These are phyloP conservation scores for Kodamaea anthophila DNA, from an alignment of 1,139 yeast species.

Conservation along the genomic window DNA sequence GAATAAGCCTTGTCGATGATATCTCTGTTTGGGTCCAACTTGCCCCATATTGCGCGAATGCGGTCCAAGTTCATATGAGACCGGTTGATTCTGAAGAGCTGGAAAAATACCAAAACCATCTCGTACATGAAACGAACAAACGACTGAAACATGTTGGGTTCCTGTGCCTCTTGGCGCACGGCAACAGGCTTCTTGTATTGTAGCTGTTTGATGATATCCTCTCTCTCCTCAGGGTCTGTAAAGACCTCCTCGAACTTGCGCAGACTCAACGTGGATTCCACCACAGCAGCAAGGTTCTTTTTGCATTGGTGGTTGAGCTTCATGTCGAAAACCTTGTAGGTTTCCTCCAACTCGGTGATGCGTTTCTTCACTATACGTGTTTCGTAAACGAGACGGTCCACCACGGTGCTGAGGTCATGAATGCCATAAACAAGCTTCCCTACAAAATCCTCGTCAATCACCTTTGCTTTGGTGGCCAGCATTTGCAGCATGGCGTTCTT, in stretches of 20 bases:
- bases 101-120: slow-evolving; percentile 25
- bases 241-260: slow-evolving; percentile 29
- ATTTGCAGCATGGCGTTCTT: slow-evolving; percentile 26
- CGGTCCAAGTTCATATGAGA: slow-evolving; percentile 42
- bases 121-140: slow-evolving; percentile 28
- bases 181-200: slow-evolving; percentile 1
- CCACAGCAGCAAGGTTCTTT: slow-evolving; percentile 24
- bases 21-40: slow-evolving; percentile 40
- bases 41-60: slow-evolving; percentile 37
- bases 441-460: slow-evolving; percentile 29
- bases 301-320: slow-evolving; percentile 27
- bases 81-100: slow-evolving; percentile 30
- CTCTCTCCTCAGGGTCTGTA: slow-evolving; percentile 23
- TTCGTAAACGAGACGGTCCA: slow-evolving; percentile 78
- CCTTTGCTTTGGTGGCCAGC: slow-evolving; percentile 22
- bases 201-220: slow-evolving; percentile 22
- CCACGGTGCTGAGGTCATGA: slow-evolving; percentile 58
- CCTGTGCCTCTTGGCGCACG: not conserved
- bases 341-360: slow-evolving; percentile 76
- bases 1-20: slow-evolving; percentile 34
- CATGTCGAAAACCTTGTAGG: slow-evolving; percentile 43
- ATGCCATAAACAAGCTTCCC: slow-evolving; percentile 43
- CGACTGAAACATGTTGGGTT: slow-evolving; percentile 15
- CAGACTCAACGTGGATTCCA: slow-evolving; percentile 32
- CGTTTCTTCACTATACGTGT: slow-evolving; percentile 65